Evolutionary conservation across 2,329 filamentous ascomycete genomes (phyloP).

Genomic region (Aspergillus transmontanensis): DNA sequence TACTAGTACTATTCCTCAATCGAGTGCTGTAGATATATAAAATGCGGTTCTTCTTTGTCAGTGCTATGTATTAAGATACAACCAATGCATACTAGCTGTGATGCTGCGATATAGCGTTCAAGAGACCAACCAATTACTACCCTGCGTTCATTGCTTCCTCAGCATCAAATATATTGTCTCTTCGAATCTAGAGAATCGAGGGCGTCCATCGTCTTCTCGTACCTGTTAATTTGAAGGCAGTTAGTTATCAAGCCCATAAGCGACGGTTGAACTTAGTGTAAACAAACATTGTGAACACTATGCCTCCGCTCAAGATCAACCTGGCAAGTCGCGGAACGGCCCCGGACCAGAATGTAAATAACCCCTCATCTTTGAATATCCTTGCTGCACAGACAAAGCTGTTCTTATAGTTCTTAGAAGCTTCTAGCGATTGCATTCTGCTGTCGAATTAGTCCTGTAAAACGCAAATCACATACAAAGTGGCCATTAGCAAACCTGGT

Average conservation of each 20-base stretch:
- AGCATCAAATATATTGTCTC: conserved; percentile 71
- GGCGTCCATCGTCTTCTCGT: conserved; percentile 93
- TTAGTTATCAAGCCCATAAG: conserved; percentile 12
- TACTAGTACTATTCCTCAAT: conserved; percentile 12
- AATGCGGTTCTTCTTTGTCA: not conserved
- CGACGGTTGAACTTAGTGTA: not conserved
- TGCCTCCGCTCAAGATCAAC: conserved; percentile 87
- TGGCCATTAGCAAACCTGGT: conserved; percentile 57
- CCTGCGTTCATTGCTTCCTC: not conserved
- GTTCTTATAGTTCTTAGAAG: conserved; percentile 78
- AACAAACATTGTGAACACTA: conserved; percentile 88
- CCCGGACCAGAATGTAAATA: conserved; percentile 92
- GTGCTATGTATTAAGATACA: not conserved
- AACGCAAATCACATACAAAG: not conserved
- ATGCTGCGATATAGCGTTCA: not conserved
- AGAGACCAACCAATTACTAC: not conserved
- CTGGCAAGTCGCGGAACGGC: conserved; percentile 82
- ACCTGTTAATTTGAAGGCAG: conserved; percentile 46
- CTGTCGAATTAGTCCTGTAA: conserved; percentile 17
- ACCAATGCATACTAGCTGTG: not conserved
- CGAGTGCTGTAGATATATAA: not conserved
- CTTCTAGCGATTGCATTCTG: conserved; percentile 94
- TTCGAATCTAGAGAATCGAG: conserved; percentile 81
- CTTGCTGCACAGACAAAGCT: conserved; percentile 78
- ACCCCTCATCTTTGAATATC: conserved; percentile 86